Evolutionary conservation across 176 grass and related monocot species (phyloP).

Genomic region (Raddia distichophylla): DNA sequence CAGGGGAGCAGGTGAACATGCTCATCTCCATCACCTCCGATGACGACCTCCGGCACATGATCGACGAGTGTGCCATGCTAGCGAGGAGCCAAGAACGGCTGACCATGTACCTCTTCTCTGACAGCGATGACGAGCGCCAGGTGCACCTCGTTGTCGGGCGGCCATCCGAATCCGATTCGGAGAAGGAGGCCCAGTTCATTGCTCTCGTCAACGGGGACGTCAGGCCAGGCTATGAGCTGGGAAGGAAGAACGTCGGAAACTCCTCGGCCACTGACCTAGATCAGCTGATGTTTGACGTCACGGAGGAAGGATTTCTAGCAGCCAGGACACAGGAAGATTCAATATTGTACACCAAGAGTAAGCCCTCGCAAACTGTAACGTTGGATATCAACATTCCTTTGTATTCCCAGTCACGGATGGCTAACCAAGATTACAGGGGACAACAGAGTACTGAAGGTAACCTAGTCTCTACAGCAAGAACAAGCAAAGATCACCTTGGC

Average conservation of each 20-base stretch:
- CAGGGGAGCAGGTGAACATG: constrained; percentile 71
- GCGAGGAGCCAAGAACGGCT: constrained; percentile 49
- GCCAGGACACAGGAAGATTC: constrained; percentile 23
- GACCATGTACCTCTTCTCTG: constrained; percentile 77
- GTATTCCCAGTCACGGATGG: constrained; percentile 16
- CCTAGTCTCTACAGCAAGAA: constrained; percentile 5
- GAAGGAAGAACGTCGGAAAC: constrained; percentile 26
- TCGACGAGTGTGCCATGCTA: constrained; percentile 73
- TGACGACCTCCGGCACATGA: constrained; percentile 79
- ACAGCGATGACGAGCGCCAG: constrained; percentile 45
- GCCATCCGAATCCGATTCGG: constrained; percentile 37
- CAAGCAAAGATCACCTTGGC: constrained; percentile 27
- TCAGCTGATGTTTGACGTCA: constrained; percentile 49
- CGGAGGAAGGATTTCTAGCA: constrained; percentile 19
- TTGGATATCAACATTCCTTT: constrained; percentile 31
- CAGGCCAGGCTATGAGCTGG: constrained; percentile 27
- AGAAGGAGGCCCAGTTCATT: constrained; percentile 66
- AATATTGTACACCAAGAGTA: neutral
- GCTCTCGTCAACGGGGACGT: constrained; percentile 65
- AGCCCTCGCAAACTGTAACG: constrained; percentile 17
- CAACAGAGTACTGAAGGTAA: constrained; percentile 33
- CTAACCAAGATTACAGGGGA: constrained; percentile 26
- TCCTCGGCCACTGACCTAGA: constrained; percentile 40
- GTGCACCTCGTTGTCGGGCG: constrained; percentile 40
- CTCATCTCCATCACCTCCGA: constrained; percentile 79